Conservation (phyloP, 73 alveolate genomes). For the Vitrella brassicaformis region DNA sequence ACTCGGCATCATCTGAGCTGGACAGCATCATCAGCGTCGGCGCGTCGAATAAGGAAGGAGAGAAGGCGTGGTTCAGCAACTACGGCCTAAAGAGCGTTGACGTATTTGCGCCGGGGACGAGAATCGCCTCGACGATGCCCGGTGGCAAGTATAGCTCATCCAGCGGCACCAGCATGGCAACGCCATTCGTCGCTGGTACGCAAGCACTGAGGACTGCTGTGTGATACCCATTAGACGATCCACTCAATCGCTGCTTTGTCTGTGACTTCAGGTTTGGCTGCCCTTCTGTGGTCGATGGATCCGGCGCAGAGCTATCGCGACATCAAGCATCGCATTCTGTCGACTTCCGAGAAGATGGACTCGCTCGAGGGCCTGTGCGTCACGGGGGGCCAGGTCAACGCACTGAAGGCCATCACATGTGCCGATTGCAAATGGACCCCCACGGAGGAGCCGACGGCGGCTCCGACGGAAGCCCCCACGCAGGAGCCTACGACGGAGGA, state of each 20-base stretch:
- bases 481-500: too few relatives aligned
- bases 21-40: too few relatives aligned
- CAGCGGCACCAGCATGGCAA: slow-evolving; percentile 34
- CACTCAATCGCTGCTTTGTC: too few relatives aligned
- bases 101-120: slow-evolving; percentile 28
- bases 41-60: too few relatives aligned
- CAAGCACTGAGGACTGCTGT: slow-evolving; percentile 17
- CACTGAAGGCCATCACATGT: slow-evolving; percentile 10
- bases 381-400: slow-evolving; percentile 22
- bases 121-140: slow-evolving; percentile 27
- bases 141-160: slow-evolving; percentile 9
- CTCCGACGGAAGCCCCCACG: too few relatives aligned
- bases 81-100: slow-evolving; percentile 24
- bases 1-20: too few relatives aligned
- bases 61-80: too few relatives aligned
- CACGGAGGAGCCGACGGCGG: too few relatives aligned
- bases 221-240: too few relatives aligned
- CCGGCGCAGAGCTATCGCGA: not conserved
- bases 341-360: slow-evolving; percentile 6
- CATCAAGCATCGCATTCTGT: slow-evolving; percentile 4
- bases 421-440: too few relatives aligned
- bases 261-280: too few relatives aligned
- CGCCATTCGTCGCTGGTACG: slow-evolving; percentile 30
- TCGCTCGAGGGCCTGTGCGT: slow-evolving; percentile 10
- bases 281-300: too few relatives aligned